Percentiles rank a stretch among this genome's conserved stretches.
Conservation (phyloP, 2,329 filamentous ascomycete genomes). For the Neofusicoccum kwambonambiense region DNA sequence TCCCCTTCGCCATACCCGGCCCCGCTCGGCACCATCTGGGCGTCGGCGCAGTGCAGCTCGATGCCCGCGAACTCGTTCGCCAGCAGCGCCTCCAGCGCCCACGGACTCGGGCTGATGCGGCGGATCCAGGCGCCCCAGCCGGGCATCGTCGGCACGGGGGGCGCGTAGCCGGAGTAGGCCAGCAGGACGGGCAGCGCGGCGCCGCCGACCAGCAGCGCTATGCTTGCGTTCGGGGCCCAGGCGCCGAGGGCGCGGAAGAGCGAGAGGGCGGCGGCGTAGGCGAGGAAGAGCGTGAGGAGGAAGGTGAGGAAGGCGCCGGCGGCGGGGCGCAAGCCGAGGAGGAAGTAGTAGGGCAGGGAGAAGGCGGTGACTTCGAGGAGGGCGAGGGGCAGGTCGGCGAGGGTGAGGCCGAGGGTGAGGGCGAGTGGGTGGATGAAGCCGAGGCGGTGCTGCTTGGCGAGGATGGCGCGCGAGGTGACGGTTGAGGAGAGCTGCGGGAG, state of each 20-base stretch:
- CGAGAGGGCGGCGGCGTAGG: conserved; percentile 43
- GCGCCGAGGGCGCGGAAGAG: conserved; percentile 40
- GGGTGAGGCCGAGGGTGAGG: conserved; percentile 57
- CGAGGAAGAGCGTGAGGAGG: conserved; percentile 61
- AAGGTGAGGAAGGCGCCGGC: conserved; percentile 63
- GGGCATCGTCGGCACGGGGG: conserved; percentile 39
- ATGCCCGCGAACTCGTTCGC: conserved; percentile 67
- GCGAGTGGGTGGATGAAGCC: conserved; percentile 65
- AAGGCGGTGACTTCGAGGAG: conserved; percentile 60
- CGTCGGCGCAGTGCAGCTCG: conserved; percentile 53
- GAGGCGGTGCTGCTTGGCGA: conserved; percentile 69
- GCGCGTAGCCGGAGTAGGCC: conserved; percentile 40
- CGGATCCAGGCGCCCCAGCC: conserved; percentile 40
- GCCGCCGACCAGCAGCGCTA: conserved; percentile 40
- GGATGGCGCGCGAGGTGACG: conserved; percentile 62
- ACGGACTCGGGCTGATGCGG: conserved; percentile 59
- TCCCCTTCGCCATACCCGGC: conserved; percentile 44
- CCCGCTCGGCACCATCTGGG: conserved; percentile 55
- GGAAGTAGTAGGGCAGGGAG: conserved; percentile 64
- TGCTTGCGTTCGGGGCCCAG: conserved; percentile 32
- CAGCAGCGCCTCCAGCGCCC: conserved; percentile 67
- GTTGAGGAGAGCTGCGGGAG: conserved; percentile 60
- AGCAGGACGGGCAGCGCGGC: conserved; percentile 39
- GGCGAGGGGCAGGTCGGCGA: conserved; percentile 58
- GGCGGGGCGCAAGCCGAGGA: conserved; percentile 55